Base-by-base conservation (phyloP, 148 eudicot genomes). In the Selenicereus undatus region DNA sequence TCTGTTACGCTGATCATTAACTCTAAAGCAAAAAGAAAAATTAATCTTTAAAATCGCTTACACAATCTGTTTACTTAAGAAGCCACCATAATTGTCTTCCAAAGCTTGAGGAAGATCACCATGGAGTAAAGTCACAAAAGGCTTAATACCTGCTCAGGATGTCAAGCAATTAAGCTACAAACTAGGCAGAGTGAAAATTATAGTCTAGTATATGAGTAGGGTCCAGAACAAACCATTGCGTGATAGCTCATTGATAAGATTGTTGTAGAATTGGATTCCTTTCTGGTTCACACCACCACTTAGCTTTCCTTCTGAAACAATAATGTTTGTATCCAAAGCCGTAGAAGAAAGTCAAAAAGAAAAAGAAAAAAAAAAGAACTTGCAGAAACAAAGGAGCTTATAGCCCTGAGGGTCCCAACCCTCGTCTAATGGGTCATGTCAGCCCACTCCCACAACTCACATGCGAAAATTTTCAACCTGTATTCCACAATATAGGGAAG, bases 201-300 rank as follows among this genome's bases (percentile, higher is more conserved):
- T 66, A 4, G 13, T 14, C 27, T 30, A 45, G 1, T 16, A 1
- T 13, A 80, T 24, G 39, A 52, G 9, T 62, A 20, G 12, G 74
- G 29, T 82, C 43, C 64, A 30, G 80, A 51, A 29, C 22, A 72
- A 66, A 86, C 91, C 91, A 65, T 83, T 86, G 21, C 82, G 71
- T 36, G 85, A 68, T 13, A 84, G 85, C 79, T 88, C 87, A 29
- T 91, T 75, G 78, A 91, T 91, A 69, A 91, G 89, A 69, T 88
- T 81, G 80, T 87, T 85, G 84, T 91, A 91, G 76, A 86, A 91
- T 81, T 66, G 58, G 36, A 91, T 75, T 79, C 92, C 94, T 68
- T 83, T 71, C 76, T 79, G 74, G 78, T 90, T 91, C 42, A 83
- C 83, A 54, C 90, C 91, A 24, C 84, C 74, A 45, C 86, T 88